phyloP scores from a whole-genome alignment of 139 green algal species.

The Chlamydomonas asymmetrica region DNA sequence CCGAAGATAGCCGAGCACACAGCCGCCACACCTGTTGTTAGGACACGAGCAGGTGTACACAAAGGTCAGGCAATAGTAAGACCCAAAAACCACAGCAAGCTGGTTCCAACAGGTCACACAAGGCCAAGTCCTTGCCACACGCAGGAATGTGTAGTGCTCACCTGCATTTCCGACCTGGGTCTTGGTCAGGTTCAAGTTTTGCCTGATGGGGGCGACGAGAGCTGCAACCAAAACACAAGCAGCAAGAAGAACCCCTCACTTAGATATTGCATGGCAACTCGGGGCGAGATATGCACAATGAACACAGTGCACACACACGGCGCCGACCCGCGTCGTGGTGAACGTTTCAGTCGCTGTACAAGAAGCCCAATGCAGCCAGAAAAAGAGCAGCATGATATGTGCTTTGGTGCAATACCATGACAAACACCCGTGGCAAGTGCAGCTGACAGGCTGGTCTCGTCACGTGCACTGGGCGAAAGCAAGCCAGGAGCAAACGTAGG shows the following conservation, averaged over 20 bases:
- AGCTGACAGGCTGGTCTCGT: too few relatives aligned
- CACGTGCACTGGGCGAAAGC: too few relatives aligned
- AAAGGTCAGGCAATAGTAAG: background rate
- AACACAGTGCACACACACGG: too few relatives aligned
- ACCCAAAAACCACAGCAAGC: background rate
- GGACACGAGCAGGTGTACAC: background rate
- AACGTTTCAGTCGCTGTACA: too few relatives aligned
- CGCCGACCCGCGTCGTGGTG: too few relatives aligned
- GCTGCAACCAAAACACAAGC: constrained; percentile 34
- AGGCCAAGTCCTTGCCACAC: background rate
- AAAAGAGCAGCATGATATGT: too few relatives aligned
- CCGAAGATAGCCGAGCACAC: constrained; percentile 68
- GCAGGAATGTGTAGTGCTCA: background rate
- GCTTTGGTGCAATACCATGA: too few relatives aligned
- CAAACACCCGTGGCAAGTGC: too few relatives aligned
- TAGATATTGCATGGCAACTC: constrained; percentile 16
- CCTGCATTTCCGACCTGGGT: constrained; percentile 26
- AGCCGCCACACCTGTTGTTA: constrained; percentile 68
- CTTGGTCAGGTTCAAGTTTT: constrained; percentile 81
- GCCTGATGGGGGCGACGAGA: constrained; percentile 79
- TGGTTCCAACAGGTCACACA: too few relatives aligned
- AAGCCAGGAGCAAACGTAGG: too few relatives aligned
- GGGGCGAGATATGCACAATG: too few relatives aligned
- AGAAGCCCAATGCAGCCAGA: too few relatives aligned
- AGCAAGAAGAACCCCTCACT: background rate